phyloP scores from a whole-genome alignment of 805 yeast species.

The Sugiyamaella smithiae region DNA sequence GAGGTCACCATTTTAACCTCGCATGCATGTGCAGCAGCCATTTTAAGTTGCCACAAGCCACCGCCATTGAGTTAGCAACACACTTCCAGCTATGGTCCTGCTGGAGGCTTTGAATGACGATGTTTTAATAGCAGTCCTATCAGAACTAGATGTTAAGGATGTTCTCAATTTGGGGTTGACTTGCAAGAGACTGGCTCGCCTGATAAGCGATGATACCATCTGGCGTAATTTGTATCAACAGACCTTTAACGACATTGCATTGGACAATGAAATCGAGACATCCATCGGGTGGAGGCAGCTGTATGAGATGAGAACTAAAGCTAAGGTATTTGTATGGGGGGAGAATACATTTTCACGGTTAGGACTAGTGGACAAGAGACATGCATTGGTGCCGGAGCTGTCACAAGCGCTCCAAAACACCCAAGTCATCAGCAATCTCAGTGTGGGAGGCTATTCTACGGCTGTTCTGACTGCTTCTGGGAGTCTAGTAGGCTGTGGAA shows the following conservation, averaged over 20 bases:
- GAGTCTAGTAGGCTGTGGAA: not conserved
- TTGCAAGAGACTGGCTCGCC: constrained; percentile 37
- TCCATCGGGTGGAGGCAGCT: constrained; percentile 28
- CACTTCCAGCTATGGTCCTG: not conserved
- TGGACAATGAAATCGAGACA: not conserved
- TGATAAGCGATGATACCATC: constrained; percentile 41
- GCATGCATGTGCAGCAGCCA: constrained; percentile 8
- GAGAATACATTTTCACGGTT: not conserved
- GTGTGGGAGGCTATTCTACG: not conserved
- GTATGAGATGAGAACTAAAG: constrained; percentile 41
- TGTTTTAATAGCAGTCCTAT: constrained; percentile 19
- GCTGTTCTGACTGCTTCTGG: not conserved
- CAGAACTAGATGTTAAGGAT: constrained; percentile 32
- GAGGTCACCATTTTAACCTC: not conserved
- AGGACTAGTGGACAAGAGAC: not conserved
- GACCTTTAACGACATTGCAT: constrained; percentile 38
- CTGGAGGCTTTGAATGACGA: constrained; percentile 15
- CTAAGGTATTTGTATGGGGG: constrained; percentile 49
- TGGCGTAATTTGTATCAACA: constrained; percentile 46
- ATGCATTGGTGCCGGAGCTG: not conserved
- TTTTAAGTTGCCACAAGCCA: not conserved
- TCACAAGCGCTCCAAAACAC: not conserved
- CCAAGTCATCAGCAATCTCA: not conserved
- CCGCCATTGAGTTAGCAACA: not conserved
- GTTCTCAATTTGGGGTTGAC: constrained; percentile 41